These are phyloP conservation scores for Diutina rugosa DNA, from an alignment of 1,139 yeast species.

Conservation along the genomic window DNA sequence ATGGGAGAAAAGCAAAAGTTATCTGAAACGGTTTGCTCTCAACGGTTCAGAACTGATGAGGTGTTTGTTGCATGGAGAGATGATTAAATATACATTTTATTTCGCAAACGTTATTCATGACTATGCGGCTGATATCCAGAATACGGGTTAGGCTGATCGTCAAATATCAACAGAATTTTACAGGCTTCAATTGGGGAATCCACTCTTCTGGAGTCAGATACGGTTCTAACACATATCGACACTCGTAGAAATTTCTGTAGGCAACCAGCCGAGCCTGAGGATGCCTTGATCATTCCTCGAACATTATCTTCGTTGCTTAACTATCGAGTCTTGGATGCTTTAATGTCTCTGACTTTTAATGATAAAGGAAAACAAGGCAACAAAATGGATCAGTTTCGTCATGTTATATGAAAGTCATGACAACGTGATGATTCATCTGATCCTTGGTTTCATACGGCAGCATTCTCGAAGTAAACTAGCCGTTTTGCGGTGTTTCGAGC, in stretches of 20 bases:
- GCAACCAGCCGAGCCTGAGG: not conserved
- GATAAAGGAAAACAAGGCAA: too few species aligned
- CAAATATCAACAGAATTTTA: not conserved
- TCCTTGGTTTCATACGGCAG: not conserved
- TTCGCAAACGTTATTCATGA: not conserved
- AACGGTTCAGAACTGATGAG: slow-evolving; percentile 87
- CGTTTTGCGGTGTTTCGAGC: slow-evolving; percentile 27
- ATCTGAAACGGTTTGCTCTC: slow-evolving; percentile 76
- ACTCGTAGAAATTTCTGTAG: not conserved
- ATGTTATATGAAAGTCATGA: too few species aligned
- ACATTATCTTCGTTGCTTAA: too few species aligned
- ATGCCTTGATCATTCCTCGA: too few species aligned
- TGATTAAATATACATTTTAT: slow-evolving; percentile 13
- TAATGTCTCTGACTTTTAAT: too few species aligned
- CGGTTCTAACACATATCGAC: not conserved
- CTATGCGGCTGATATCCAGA: not conserved
- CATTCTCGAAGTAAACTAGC: slow-evolving; percentile 28
- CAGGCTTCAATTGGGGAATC: not conserved
- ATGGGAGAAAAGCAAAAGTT: slow-evolving; percentile 60
- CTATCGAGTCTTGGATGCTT: too few species aligned
- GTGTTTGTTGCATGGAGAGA: slow-evolving; percentile 86
- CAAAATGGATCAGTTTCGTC: too few species aligned
- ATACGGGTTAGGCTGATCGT: not conserved
- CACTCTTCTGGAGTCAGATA: slow-evolving; percentile 1
- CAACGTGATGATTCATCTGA: not conserved